These are phyloP conservation scores for Epichloe sylvatica DNA, from an alignment of 2,329 filamentous ascomycete genomes.

Conservation along the genomic window DNA sequence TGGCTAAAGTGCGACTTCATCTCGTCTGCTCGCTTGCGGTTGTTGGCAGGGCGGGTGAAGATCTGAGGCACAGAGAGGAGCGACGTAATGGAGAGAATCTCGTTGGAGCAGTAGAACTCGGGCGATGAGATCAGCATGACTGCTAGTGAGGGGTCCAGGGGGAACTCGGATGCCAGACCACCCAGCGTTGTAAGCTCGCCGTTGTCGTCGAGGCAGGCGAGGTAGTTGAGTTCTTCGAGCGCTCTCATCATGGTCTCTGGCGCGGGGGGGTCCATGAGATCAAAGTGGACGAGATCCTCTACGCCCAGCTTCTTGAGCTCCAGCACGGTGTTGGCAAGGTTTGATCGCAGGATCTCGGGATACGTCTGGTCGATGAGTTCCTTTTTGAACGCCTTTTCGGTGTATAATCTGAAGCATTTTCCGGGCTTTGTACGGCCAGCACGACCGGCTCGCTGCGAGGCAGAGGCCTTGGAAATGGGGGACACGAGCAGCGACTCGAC, in stretches of 20 bases:
- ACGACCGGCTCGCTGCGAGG: conserved; percentile 95
- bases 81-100: conserved; percentile 88
- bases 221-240: conserved; percentile 91
- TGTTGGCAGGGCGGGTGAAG: conserved; percentile 73
- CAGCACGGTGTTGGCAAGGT: conserved; percentile 84
- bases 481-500: conserved; percentile 96
- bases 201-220: conserved; percentile 91
- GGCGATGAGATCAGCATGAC: conserved; percentile 97
- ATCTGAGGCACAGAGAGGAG: conserved; percentile 89
- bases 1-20: conserved; percentile 95
- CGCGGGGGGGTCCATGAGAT: conserved; percentile 97
- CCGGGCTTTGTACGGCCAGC: conserved; percentile 95
- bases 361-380: conserved; percentile 96
- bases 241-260: conserved; percentile 98
- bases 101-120: conserved; percentile 97
- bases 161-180: conserved; percentile 82
- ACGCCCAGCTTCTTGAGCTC: conserved; percentile 96
- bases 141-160: conserved; percentile 75
- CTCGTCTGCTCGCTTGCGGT: conserved; percentile 84
- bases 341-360: conserved; percentile 88
- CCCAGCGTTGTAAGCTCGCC: conserved; percentile 82
- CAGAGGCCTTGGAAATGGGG: conserved; percentile 93
- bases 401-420: conserved; percentile 96
- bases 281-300: conserved; percentile 92
- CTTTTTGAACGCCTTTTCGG: conserved; percentile 89